Evolutionary conservation across 352 stramenopile species (phyloP).

Genomic region (Globisporangium perplexum): DNA sequence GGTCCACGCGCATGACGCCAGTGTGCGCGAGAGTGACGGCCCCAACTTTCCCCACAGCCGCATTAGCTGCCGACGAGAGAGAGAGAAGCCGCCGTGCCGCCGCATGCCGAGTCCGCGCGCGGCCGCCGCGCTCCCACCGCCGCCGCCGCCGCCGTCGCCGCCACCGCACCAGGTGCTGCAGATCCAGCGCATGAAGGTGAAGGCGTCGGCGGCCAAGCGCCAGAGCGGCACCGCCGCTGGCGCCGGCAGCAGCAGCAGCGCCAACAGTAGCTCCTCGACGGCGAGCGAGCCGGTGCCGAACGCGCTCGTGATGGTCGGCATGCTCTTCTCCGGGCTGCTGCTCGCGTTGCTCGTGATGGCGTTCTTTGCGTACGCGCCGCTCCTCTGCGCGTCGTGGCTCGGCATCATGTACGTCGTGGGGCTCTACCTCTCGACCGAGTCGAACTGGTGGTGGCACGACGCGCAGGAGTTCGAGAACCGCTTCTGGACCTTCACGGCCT

Average conservation of each 20-base stretch:
- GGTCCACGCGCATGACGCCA: not conserved
- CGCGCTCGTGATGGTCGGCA: slow-evolving; percentile 60
- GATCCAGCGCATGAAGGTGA: slow-evolving; percentile 37
- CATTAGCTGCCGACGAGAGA: not conserved
- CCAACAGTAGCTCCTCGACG: slow-evolving; percentile 12
- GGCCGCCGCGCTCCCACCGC: not conserved
- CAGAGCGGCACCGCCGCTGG: slow-evolving; percentile 2
- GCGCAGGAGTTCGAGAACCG: slow-evolving; percentile 96
- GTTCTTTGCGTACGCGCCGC: slow-evolving; percentile 76
- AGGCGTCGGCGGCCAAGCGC: slow-evolving; percentile 7
- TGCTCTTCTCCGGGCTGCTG: slow-evolving; percentile 63
- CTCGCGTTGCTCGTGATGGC: slow-evolving; percentile 65
- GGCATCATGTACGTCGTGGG: slow-evolving; percentile 80
- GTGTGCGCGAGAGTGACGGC: not conserved
- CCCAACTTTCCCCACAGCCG: not conserved
- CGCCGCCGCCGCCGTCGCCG: slow-evolving; percentile 1
- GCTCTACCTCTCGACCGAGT: slow-evolving; percentile 78
- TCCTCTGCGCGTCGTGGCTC: slow-evolving; percentile 76
- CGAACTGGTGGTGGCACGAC: slow-evolving; percentile 83
- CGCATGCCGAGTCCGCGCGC: too few species aligned
- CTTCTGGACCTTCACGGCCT: slow-evolving; percentile 95
- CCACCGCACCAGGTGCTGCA: slow-evolving; percentile 37
- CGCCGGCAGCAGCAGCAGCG: not conserved
- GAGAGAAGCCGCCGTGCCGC: not conserved
- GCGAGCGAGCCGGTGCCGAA: slow-evolving; percentile 40